These are phyloP conservation scores for Cicer yamashitae DNA, from an alignment of 306 rosid species.

Conservation along the genomic window DNA sequence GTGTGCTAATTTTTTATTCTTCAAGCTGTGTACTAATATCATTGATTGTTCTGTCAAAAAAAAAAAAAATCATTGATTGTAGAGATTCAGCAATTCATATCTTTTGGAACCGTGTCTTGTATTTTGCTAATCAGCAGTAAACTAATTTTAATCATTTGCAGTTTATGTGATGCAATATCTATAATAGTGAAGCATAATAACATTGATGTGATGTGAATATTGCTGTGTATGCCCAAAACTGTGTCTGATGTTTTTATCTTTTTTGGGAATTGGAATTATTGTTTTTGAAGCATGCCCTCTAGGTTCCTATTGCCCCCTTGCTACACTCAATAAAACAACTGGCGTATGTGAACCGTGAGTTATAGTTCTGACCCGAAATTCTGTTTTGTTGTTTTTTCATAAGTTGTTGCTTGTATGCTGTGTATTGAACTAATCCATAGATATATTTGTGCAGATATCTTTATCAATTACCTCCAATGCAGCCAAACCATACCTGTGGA, in stretches of 20 bases:
- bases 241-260: conserved; percentile 50
- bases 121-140: background rate
- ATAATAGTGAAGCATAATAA: conserved; percentile 17
- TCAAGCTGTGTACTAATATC: conserved; percentile 3
- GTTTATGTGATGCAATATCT: conserved; percentile 3
- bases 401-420: conserved; percentile 1
- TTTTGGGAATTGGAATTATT: conserved; percentile 45
- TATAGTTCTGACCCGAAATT: conserved; percentile 34
- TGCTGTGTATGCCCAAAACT: conserved; percentile 27
- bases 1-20: conserved; percentile 9
- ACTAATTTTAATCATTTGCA: background rate
- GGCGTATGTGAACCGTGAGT: conserved; percentile 98
- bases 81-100: conserved; percentile 13
- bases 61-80: background rate
- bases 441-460: conserved; percentile 66
- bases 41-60: too few relatives aligned
- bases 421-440: conserved; percentile 17
- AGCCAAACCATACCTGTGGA: conserved; percentile 89
- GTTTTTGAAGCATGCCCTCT: conserved; percentile 85
- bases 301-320: conserved; percentile 91
- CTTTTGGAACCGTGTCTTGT: background rate
- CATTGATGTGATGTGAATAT: background rate
- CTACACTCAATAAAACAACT: conserved; percentile 71
- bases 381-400: background rate
- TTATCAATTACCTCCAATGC: conserved; percentile 84